Evolutionary conservation across 2,329 filamentous ascomycete species (phyloP).

Genomic region (Sclerotinia spermophila): DNA sequence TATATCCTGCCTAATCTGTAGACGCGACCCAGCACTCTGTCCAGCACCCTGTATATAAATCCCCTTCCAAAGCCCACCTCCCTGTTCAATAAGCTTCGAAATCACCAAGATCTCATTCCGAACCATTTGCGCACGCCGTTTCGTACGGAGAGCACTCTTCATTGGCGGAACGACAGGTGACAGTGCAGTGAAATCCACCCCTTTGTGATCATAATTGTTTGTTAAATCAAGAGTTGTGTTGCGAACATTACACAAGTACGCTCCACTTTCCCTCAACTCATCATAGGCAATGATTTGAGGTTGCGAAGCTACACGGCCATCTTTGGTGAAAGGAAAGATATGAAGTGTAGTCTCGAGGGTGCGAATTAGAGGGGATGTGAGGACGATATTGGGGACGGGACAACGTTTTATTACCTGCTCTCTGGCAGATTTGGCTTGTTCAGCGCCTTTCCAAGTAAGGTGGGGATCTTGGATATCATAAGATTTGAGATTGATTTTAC

Average conservation of each 20-base stretch:
- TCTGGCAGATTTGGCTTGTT: neutral
- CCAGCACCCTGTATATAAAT: neutral
- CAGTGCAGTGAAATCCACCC: neutral
- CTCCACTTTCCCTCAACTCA: constrained; percentile 4
- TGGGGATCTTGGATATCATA: neutral
- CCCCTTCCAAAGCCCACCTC: constrained; percentile 8
- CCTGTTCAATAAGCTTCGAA: neutral
- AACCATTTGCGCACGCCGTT: neutral
- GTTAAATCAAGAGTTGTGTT: neutral
- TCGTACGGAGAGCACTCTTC: neutral
- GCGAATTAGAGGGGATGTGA: neutral
- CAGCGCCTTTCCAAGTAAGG: neutral
- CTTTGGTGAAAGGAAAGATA: neutral
- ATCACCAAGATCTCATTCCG: neutral
- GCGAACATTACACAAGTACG: neutral
- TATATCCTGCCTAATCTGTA: neutral
- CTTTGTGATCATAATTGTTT: neutral
- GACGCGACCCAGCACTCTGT: too few species aligned
- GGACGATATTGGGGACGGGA: neutral
- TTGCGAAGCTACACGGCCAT: neutral
- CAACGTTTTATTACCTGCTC: neutral
- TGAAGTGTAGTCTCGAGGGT: constrained; percentile 1
- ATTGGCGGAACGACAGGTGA: neutral
- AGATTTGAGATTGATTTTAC: neutral
- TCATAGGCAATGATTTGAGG: constrained; percentile 13